Percentiles rank a stretch among this genome's conserved stretches.
Evolutionary conservation across 345 rosid species (phyloP).

Genomic region (Punica granatum): DNA sequence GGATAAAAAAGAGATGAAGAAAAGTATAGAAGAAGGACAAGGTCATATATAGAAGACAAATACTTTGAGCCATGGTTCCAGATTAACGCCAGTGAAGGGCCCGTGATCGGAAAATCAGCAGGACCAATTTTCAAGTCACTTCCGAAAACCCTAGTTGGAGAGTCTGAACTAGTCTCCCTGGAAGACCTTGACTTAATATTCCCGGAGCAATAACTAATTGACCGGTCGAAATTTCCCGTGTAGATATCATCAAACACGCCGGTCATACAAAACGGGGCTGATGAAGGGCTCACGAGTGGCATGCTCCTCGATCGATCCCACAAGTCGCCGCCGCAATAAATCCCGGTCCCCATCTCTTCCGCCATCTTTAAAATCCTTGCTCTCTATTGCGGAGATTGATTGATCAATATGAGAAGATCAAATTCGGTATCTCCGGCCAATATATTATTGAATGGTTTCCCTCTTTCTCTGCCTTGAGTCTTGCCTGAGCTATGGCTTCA

Average conservation of each 20-base stretch:
- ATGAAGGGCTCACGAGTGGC: not conserved
- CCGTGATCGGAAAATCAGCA: not conserved
- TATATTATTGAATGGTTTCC: not conserved
- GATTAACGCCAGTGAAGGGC: not conserved
- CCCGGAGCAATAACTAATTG: not conserved
- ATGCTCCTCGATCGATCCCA: slow-evolving; percentile 7
- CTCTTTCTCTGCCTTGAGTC: too few species aligned
- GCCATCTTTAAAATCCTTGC: not conserved
- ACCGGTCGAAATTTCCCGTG: not conserved
- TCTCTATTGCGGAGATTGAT: not conserved
- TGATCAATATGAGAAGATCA: too few species aligned
- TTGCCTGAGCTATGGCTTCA: slow-evolving; percentile 3
- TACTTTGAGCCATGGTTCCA: not conserved
- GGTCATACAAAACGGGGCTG: not conserved
- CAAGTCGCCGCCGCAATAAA: slow-evolving; percentile 3
- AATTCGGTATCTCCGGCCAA: not conserved
- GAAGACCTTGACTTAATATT: slow-evolving; percentile 6
- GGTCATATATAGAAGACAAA: not conserved
- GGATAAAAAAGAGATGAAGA: not conserved
- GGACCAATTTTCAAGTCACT: not conserved
- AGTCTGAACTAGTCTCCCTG: not conserved
- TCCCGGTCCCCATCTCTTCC: slow-evolving; percentile 9
- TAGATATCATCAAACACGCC: not conserved
- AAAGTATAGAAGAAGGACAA: too few species aligned
- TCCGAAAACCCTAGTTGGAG: not conserved